Conservation (phyloP, 257 asterid species). For the Nicotiana undulata region DNA sequence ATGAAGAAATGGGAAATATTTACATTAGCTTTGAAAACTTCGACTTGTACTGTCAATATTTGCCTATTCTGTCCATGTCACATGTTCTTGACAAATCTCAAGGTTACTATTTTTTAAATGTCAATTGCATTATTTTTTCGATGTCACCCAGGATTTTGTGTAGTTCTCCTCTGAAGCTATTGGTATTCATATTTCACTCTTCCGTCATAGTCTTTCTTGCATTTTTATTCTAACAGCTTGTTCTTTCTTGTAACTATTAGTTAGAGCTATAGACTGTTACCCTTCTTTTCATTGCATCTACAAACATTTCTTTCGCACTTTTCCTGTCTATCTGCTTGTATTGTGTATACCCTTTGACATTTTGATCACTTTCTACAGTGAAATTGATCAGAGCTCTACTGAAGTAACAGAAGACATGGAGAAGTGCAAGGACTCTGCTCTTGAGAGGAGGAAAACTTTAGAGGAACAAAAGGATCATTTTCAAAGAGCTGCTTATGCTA, state of each 20-base stretch:
- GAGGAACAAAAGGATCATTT: conserved; percentile 64
- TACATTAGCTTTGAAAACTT: background rate
- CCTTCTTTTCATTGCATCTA: background rate
- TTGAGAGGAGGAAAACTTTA: conserved; percentile 58
- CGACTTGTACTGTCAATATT: background rate
- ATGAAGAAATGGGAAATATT: background rate
- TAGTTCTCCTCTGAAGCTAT: background rate
- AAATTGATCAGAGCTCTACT: conserved; percentile 62
- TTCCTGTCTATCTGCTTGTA: background rate
- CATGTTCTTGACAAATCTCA: background rate
- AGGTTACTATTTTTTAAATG: background rate
- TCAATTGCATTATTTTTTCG: background rate
- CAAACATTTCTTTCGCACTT: background rate
- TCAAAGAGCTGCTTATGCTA: conserved; percentile 81
- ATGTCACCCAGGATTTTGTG: background rate
- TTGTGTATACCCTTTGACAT: background rate
- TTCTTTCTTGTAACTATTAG: background rate
- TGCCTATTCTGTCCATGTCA: background rate
- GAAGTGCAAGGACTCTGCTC: conserved; percentile 55
- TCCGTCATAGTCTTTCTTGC: background rate
- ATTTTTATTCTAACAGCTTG: background rate
- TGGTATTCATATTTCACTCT: background rate
- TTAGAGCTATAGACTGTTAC: background rate
- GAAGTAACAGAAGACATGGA: conserved; percentile 55
- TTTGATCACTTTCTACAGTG: conserved; percentile 36